A percentile compares a stretch with the other conserved stretches of the same genome.
Evolutionary conservation across 1,284 basidiomycete species (phyloP).

Genomic region (Ganoderma lingzhi): DNA sequence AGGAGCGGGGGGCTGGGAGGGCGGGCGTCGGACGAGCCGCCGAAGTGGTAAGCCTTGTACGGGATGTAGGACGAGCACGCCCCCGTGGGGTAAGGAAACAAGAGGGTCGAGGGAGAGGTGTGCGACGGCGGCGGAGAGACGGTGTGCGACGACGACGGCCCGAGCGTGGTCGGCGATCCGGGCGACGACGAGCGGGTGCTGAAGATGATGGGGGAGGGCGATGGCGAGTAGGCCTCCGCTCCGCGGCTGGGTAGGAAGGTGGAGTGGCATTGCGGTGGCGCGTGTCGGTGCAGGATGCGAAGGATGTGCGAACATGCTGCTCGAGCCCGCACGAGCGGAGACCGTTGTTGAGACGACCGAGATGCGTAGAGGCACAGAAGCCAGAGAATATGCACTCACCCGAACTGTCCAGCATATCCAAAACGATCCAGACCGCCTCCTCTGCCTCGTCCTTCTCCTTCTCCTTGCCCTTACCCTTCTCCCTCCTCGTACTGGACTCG

Average conservation of each 20-base stretch:
- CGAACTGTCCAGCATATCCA: constrained; percentile 63
- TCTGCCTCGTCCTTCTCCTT: constrained; percentile 31
- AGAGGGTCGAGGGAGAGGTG: not conserved
- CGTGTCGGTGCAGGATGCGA: constrained; percentile 66
- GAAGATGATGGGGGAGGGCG: constrained; percentile 26
- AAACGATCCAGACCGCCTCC: constrained; percentile 60
- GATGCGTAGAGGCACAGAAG: not conserved
- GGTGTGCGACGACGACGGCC: constrained; percentile 14
- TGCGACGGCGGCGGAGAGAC: constrained; percentile 15
- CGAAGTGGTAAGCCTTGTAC: constrained; percentile 9
- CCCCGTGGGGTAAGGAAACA: not conserved
- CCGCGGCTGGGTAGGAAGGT: constrained; percentile 49
- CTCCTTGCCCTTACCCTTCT: constrained; percentile 15
- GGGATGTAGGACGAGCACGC: not conserved
- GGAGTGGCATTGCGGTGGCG: constrained; percentile 50
- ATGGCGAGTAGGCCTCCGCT: constrained; percentile 22
- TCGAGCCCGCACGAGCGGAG: constrained; percentile 9
- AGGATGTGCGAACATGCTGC: constrained; percentile 63
- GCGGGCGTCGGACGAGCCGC: not conserved
- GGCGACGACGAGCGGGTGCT: constrained; percentile 31
- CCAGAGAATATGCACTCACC: constrained; percentile 45
- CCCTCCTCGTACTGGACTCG: not conserved
- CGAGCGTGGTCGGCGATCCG: constrained; percentile 16
- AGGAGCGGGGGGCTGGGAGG: not conserved
- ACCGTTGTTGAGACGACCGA: not conserved